A percentile compares a stretch with the other conserved stretches of the same genome.
These are phyloP conservation scores for Macrocybe gigantea DNA, from an alignment of 768 basidiomycete species.

Conservation along the genomic window DNA sequence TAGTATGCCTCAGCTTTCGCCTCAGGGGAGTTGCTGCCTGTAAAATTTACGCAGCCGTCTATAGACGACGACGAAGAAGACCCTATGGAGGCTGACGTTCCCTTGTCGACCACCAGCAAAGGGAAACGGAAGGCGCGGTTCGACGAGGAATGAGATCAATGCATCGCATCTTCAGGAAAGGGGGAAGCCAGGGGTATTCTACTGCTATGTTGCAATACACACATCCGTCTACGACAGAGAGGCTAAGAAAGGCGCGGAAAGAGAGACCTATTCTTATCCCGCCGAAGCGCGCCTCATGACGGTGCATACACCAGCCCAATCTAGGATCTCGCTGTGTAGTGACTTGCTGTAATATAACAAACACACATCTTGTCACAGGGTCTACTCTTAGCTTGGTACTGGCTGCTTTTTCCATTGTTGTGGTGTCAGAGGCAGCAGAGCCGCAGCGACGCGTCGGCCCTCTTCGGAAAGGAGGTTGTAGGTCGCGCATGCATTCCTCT, in stretches of 20 bases:
- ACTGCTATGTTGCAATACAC: background rate
- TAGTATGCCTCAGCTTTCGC: conserved; percentile 7
- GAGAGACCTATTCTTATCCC: too few relatives aligned
- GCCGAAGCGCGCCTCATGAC: too few relatives aligned
- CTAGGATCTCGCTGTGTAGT: background rate
- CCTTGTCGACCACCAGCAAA: conserved; percentile 33
- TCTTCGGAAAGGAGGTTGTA: conserved; percentile 94
- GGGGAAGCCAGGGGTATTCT: background rate
- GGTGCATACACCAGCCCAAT: too few relatives aligned
- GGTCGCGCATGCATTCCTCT: conserved; percentile 93
- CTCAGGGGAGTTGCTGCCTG: conserved; percentile 53
- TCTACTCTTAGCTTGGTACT: background rate
- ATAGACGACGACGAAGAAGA: conserved; percentile 61
- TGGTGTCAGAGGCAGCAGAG: conserved; percentile 65
- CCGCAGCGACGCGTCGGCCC: conserved; percentile 88
- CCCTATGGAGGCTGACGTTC: conserved; percentile 16
- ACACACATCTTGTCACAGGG: conserved; percentile 2
- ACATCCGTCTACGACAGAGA: too few relatives aligned
- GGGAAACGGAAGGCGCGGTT: conserved; percentile 59
- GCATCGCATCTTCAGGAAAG: background rate
- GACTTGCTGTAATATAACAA: background rate
- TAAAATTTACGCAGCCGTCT: conserved; percentile 52
- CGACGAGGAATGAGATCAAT: conserved; percentile 13
- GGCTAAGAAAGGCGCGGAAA: too few relatives aligned
- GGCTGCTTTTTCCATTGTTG: conserved; percentile 43